phyloP scores from a whole-genome alignment of 805 yeast genomes.

The Teunomyces aglyptinius region DNA sequence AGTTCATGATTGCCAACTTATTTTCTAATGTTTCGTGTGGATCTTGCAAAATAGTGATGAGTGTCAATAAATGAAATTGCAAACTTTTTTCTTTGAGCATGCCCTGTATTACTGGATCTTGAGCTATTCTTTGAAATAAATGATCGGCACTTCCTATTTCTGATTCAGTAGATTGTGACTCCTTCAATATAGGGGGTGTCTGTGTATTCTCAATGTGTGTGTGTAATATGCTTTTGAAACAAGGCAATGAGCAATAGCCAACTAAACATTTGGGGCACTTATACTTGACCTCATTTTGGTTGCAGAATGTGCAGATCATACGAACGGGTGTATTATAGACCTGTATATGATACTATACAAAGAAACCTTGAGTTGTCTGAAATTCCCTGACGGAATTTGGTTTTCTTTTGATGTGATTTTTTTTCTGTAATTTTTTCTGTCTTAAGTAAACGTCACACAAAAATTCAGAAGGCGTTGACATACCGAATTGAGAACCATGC shows the following conservation, averaged over 20 bases:
- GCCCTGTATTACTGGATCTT: slow-evolving; percentile 43
- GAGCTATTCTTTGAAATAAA: slow-evolving; percentile 25
- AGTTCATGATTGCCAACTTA: slow-evolving; percentile 55
- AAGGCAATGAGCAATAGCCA: slow-evolving; percentile 55
- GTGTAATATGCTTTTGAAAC: slow-evolving; percentile 53
- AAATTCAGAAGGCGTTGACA: not conserved
- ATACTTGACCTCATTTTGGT: slow-evolving; percentile 42
- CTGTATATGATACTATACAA: not conserved
- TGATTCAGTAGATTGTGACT: not conserved
- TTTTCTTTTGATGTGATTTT: not conserved
- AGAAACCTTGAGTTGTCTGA: not conserved
- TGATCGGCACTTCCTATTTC: not conserved
- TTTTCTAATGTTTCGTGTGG: slow-evolving; percentile 48
- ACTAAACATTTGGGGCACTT: slow-evolving; percentile 53
- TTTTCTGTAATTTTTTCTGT: not conserved
- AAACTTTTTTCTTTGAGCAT: slow-evolving; percentile 53
- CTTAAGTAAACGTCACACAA: not conserved
- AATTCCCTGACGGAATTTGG: slow-evolving; percentile 2
- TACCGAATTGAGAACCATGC: not conserved
- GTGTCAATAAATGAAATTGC: slow-evolving; percentile 51
- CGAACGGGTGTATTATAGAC: not conserved
- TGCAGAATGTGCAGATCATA: slow-evolving; percentile 40
- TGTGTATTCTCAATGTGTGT: slow-evolving; percentile 13
- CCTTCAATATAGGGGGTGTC: not conserved
- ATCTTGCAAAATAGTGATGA: slow-evolving; percentile 49